Evolutionary conservation across 371 early-diverging fungal genomes (phyloP).

Genomic region (Dichotomocladium elegans): DNA sequence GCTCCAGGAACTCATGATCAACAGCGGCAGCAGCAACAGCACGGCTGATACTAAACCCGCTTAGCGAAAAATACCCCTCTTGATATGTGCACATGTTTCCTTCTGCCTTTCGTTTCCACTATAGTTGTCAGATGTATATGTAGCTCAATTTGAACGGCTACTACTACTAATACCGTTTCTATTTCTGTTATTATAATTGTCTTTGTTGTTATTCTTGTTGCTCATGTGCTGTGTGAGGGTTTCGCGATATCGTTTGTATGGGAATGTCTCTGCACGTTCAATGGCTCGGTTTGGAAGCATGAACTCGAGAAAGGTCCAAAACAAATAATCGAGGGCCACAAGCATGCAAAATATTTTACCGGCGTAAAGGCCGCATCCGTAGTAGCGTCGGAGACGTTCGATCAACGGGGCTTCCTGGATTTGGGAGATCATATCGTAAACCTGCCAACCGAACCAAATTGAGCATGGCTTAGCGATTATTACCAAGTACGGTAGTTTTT

Average conservation of each 20-base stretch:
- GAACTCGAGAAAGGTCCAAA: constrained; percentile 81
- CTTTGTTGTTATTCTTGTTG: background rate
- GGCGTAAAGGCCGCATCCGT: constrained; percentile 88
- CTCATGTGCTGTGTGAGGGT: constrained; percentile 2
- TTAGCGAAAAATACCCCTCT: too few relatives aligned
- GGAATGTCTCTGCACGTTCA: constrained; percentile 67
- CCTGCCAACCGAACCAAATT: constrained; percentile 24
- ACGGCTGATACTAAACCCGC: too few relatives aligned
- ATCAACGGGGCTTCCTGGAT: constrained; percentile 69
- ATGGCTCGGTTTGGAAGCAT: constrained; percentile 72
- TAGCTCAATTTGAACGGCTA: too few relatives aligned
- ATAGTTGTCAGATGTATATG: too few relatives aligned
- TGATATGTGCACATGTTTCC: background rate
- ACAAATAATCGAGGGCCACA: constrained; percentile 80
- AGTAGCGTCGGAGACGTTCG: constrained; percentile 81
- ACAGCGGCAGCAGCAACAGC: background rate
- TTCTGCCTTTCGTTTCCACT: background rate
- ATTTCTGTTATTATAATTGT: background rate
- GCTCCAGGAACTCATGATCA: background rate
- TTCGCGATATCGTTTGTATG: constrained; percentile 53
- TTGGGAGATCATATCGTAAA: constrained; percentile 70
- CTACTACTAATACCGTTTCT: background rate
- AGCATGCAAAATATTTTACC: constrained; percentile 91
- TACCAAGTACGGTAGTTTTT: background rate
- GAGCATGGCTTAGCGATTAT: background rate